Conservation (phyloP, 306 rosid species). For the Vicia villosa region DNA sequence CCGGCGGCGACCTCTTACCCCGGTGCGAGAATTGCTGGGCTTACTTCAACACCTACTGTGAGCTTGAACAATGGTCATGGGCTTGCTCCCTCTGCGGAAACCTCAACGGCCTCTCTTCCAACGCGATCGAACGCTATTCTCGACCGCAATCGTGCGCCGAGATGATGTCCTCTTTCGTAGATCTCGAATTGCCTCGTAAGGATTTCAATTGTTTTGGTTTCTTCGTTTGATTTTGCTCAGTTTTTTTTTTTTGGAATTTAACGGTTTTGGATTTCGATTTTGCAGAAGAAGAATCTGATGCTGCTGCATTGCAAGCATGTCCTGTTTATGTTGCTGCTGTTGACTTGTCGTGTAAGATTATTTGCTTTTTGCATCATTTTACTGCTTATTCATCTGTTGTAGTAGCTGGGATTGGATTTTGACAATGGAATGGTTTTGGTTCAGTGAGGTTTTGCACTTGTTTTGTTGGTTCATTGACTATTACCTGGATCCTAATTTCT, state of each 20-base stretch:
- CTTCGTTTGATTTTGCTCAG: neutral
- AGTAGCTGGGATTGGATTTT: slow-evolving; percentile 11
- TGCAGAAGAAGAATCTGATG: slow-evolving; percentile 62
- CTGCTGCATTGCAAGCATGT: slow-evolving; percentile 62
- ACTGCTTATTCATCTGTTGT: neutral
- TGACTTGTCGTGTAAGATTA: slow-evolving; percentile 84
- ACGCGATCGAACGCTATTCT: slow-evolving; percentile 77
- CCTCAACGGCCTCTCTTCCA: slow-evolving; percentile 80
- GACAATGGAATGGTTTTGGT: slow-evolving; percentile 11
- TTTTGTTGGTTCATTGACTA: slow-evolving; percentile 1
- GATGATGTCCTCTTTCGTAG: slow-evolving; percentile 88
- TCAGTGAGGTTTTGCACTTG: slow-evolving; percentile 19
- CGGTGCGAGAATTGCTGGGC: slow-evolving; percentile 95
- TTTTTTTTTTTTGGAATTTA: slow-evolving; percentile 18
- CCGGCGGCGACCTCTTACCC: slow-evolving; percentile 65
- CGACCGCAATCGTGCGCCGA: slow-evolving; percentile 77
- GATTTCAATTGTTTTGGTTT: neutral
- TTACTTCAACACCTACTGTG: slow-evolving; percentile 85
- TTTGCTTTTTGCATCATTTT: slow-evolving; percentile 3
- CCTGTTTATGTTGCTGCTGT: slow-evolving; percentile 98
- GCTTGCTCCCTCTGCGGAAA: slow-evolving; percentile 83
- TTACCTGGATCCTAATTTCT: neutral
- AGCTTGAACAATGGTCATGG: slow-evolving; percentile 94
- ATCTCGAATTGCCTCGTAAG: slow-evolving; percentile 76
- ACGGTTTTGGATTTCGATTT: slow-evolving; percentile 1